phyloP scores from a whole-genome alignment of 371 early-diverging fungal species.

The Actinomortierella ambigua region DNA sequence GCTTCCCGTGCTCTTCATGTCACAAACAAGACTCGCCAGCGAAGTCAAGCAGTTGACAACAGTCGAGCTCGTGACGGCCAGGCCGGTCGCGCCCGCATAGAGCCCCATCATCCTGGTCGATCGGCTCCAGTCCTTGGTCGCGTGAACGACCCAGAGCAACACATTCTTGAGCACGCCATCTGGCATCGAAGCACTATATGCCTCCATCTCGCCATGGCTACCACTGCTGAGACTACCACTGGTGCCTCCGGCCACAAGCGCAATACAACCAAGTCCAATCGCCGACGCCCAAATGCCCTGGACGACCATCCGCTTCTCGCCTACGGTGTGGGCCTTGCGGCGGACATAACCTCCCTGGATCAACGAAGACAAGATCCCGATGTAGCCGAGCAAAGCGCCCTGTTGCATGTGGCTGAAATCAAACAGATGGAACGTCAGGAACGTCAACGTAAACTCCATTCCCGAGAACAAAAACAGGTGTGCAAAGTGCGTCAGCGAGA shows the following conservation, averaged over 20 bases:
- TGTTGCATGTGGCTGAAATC: conserved; percentile 88
- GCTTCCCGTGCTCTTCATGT: conserved; percentile 38
- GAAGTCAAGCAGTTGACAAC: conserved; percentile 92
- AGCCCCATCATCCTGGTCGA: conserved; percentile 41
- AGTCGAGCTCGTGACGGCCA: conserved; percentile 92
- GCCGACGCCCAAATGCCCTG: conserved; percentile 82
- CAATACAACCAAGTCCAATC: conserved; percentile 70
- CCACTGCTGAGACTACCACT: background rate
- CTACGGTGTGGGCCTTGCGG: conserved; percentile 68
- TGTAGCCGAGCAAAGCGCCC: conserved; percentile 85
- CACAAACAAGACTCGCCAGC: conserved; percentile 67
- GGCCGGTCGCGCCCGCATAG: conserved; percentile 67
- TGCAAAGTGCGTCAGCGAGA: conserved; percentile 79
- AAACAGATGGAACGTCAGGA: conserved; percentile 91
- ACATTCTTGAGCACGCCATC: too few relatives aligned
- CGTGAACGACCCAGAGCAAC: background rate
- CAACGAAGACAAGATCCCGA: conserved; percentile 87
- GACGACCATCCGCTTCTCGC: conserved; percentile 73
- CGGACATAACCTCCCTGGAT: conserved; percentile 95
- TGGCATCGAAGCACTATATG: background rate
- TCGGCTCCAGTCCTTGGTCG: conserved; percentile 29
- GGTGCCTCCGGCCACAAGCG: conserved; percentile 50
- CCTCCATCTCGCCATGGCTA: conserved; percentile 4
- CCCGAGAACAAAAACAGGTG: conserved; percentile 94
- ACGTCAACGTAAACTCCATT: conserved; percentile 98